Percentiles rank a stretch among this genome's conserved stretches.
These are phyloP conservation scores for Biscogniauxia marginata DNA, from an alignment of 2,329 filamentous ascomycete genomes.

Conservation along the genomic window DNA sequence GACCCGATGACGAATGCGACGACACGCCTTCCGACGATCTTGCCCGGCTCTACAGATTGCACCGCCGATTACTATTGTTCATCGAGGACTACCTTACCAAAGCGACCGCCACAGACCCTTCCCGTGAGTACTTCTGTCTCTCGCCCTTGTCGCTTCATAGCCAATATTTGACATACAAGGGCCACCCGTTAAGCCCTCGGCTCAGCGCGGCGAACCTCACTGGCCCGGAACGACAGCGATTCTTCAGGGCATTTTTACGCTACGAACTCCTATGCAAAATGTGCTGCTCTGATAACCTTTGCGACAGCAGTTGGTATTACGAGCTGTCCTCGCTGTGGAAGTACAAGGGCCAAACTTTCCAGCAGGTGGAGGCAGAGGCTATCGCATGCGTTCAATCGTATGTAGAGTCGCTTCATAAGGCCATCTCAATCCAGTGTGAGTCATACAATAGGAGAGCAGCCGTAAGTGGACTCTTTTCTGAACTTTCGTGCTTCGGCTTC, in stretches of 20 bases:
- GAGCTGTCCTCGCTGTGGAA: slow-evolving; percentile 1
- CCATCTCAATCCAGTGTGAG: slow-evolving; percentile 2
- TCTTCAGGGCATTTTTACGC: slow-evolving; percentile 1
- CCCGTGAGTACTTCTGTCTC: slow-evolving; percentile 7
- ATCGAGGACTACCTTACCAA: slow-evolving; percentile 13
- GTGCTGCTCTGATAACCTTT: neutral
- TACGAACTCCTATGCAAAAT: slow-evolving; percentile 7
- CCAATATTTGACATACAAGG: too few species aligned
- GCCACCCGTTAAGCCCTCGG: slow-evolving; percentile 1
- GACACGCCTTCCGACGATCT: neutral
- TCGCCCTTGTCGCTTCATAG: too few species aligned
- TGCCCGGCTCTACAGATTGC: slow-evolving; percentile 1
- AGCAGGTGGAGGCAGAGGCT: slow-evolving; percentile 1
- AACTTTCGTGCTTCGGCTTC: slow-evolving; percentile 4
- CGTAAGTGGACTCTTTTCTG: neutral
- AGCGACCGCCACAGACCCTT: slow-evolving; percentile 6
- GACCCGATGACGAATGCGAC: neutral
- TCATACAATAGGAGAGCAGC: neutral
- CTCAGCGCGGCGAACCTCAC: neutral
- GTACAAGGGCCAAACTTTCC: slow-evolving; percentile 4
- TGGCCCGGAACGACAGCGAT: slow-evolving; percentile 1
- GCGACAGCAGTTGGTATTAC: neutral
- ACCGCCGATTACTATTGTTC: slow-evolving; percentile 3
- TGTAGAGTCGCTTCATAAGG: slow-evolving; percentile 5
- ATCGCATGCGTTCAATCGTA: slow-evolving; percentile 3